Evolutionary conservation across 805 yeast species (phyloP).

Genomic region (Suhomyces sp.): DNA sequence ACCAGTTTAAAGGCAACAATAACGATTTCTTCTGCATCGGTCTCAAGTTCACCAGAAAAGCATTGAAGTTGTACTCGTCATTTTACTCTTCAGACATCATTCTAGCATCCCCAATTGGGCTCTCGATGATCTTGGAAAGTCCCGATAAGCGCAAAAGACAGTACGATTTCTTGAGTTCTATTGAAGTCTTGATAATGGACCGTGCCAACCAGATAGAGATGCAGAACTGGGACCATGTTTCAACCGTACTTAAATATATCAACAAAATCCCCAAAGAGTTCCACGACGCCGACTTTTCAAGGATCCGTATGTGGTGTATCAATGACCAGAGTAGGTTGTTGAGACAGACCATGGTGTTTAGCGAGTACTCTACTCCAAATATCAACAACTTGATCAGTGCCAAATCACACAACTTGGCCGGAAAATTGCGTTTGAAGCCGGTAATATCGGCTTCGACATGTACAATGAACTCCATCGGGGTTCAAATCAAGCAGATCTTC

Average conservation of each 20-base stretch:
- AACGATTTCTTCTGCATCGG: conserved; percentile 92
- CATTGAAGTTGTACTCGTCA: conserved; percentile 78
- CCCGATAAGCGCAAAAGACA: conserved; percentile 54
- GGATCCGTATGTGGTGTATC: conserved; percentile 89
- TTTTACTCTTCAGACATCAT: conserved; percentile 84
- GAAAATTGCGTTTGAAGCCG: conserved; percentile 57
- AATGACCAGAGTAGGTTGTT: conserved; percentile 73
- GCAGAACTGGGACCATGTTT: conserved; percentile 91
- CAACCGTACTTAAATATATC: conserved; percentile 59
- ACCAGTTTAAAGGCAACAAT: conserved; percentile 80
- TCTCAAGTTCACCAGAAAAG: conserved; percentile 83
- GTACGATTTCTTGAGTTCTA: conserved; percentile 81
- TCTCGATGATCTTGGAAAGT: conserved; percentile 69
- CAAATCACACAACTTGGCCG: conserved; percentile 54
- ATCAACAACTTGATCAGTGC: conserved; percentile 57
- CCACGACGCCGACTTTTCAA: conserved; percentile 83
- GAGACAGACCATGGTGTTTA: conserved; percentile 75
- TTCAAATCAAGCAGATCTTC: conserved; percentile 65
- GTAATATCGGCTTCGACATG: conserved; percentile 45
- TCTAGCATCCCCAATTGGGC: conserved; percentile 88
- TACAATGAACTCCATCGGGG: conserved; percentile 61
- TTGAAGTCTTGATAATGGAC: conserved; percentile 78
- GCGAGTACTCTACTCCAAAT: conserved; percentile 78
- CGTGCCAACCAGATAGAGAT: conserved; percentile 81
- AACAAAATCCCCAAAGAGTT: conserved; percentile 74